These are phyloP conservation scores for Hippophae tibetana DNA, from an alignment of 306 rosid species.

Conservation along the genomic window DNA sequence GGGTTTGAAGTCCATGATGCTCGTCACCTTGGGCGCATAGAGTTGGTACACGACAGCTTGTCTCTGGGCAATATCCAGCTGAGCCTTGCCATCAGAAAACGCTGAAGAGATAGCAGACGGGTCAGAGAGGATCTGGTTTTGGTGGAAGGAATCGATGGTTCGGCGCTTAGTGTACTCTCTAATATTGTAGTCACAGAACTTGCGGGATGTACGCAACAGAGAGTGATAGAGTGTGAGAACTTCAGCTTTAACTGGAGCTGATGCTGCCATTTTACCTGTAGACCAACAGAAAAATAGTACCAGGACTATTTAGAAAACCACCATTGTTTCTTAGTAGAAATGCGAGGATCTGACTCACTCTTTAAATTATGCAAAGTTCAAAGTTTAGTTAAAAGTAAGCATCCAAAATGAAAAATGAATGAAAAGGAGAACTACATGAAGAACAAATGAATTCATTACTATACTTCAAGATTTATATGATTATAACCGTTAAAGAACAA, in stretches of 20 bases:
- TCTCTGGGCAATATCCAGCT: slow-evolving; percentile 49
- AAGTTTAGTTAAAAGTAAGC: too few species aligned
- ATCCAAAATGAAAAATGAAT: too few species aligned
- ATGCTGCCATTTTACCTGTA: not conserved
- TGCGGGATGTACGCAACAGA: slow-evolving; percentile 35
- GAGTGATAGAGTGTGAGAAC: slow-evolving; percentile 35
- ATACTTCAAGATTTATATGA: too few species aligned
- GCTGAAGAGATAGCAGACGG: slow-evolving; percentile 25
- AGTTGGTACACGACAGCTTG: slow-evolving; percentile 57
- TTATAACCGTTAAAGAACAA: too few species aligned
- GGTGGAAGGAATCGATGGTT: slow-evolving; percentile 46
- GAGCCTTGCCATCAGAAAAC: slow-evolving; percentile 38
- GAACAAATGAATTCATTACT: too few species aligned
- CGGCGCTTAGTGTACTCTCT: slow-evolving; percentile 48
- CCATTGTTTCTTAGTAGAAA: too few species aligned
- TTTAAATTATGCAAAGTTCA: too few species aligned
- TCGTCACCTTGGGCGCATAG: slow-evolving; percentile 46
- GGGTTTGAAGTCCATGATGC: slow-evolving; percentile 50
- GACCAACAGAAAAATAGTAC: too few species aligned
- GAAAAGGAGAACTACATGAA: too few species aligned
- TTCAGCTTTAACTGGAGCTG: slow-evolving; percentile 25
- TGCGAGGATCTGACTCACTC: too few species aligned
- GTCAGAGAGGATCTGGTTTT: slow-evolving; percentile 33
- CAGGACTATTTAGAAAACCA: too few species aligned
- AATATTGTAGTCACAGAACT: slow-evolving; percentile 52